These are phyloP conservation scores for Austroboletus niveus DNA, from an alignment of 1,284 basidiomycete genomes.

Conservation along the genomic window DNA sequence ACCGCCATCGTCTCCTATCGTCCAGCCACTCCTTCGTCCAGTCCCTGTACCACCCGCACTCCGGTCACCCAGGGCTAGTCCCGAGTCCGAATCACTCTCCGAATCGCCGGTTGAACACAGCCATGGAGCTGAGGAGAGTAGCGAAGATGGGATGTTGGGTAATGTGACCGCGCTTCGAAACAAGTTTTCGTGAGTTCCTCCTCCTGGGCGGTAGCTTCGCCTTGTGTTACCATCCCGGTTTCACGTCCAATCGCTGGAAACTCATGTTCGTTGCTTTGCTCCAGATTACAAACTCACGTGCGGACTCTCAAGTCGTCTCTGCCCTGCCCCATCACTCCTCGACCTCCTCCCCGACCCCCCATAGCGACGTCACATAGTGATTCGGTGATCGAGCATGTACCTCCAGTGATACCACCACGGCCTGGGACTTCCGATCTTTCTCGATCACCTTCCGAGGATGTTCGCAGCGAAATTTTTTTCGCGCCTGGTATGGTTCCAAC, in stretches of 20 bases:
- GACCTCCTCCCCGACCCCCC: conserved; percentile 11
- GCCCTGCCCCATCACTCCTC: conserved; percentile 20
- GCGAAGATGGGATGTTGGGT: conserved; percentile 18
- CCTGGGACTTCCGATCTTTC: conserved; percentile 1
- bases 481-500: background rate
- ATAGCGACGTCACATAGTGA: conserved; percentile 23
- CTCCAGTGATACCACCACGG: conserved; percentile 18
- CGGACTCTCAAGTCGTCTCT: conserved; percentile 9
- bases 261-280: background rate
- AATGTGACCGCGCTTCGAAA: conserved; percentile 46
- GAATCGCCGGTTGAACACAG: conserved; percentile 21
- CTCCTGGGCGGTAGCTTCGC: background rate
- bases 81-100: conserved; percentile 19
- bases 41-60: conserved; percentile 37
- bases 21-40: conserved; percentile 45
- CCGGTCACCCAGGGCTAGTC: conserved; percentile 21
- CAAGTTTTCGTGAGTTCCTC: conserved; percentile 51
- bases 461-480: background rate
- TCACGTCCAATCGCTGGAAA: background rate
- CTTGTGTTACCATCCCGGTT: background rate
- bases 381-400: conserved; percentile 8
- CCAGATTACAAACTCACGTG: conserved; percentile 11
- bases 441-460: conserved; percentile 6
- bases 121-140: conserved; percentile 17
- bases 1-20: conserved; percentile 34